Evolutionary conservation across 2,329 filamentous ascomycete species (phyloP), one percentile per base, ranked within the genome.

Genomic region (Talaromyces amestolkiae): DNA sequence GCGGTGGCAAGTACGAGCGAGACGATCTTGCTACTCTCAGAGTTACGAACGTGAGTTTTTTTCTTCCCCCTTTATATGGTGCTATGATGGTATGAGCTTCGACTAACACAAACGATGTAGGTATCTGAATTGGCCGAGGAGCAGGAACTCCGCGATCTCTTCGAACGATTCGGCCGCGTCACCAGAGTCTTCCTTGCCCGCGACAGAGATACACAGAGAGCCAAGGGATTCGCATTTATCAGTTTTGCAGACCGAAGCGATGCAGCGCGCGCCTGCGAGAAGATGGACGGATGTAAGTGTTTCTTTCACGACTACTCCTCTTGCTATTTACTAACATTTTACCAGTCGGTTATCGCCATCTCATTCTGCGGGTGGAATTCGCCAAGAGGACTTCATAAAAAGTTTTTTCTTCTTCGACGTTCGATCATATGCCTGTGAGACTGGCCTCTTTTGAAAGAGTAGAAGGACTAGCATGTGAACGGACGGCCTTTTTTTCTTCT

Each of bases 161-260:
- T 99, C 84, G 93, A 96, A 84, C 89, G 95, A 72, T 97, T 95
- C 79, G 95, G 95, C 76, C 91, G 93, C 72, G 95, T 99, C 76
- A 98, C 94, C 65, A 89, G 95, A 79, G 95, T 99, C 60, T 99
- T 99, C 86, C 82, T 99, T 75, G 95, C 95, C 74, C 98, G 97
- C 86, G 95, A 99, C 83, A 86, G 95, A 77, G 95, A 99, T 74
- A 99, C 95, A 47, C 92, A 93, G 68, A 84, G 94, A 78, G 95
- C 95, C 73, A 99, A 99, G 88, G 95, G 95, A 69, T 99, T 99
- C 79, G 96, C 96, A 31, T 99, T 99, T 80, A 96, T 99, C 85
- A 96, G 92, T 80, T 99, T 95, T 77, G 91, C 90, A 67, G 95
- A 99, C 79, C 86, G 95, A 72, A 81, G 85, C 71, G 95, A 99